Evolutionary conservation across 768 basidiomycete genomes (phyloP).

Genomic region (Leccinum broughii): DNA sequence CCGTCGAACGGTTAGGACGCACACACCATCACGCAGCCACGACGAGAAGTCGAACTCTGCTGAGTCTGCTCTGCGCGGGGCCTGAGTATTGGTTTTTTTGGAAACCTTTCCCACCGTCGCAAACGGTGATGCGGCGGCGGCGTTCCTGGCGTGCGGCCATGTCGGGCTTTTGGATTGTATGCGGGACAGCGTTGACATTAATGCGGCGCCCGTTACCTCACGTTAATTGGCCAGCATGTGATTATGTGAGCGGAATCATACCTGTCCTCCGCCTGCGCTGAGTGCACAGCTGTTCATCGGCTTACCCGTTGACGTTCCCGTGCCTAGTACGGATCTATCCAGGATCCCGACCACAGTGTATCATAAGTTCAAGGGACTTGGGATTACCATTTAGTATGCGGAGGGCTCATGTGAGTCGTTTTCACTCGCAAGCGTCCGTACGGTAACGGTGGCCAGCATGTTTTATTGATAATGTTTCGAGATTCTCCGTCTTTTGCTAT

Average conservation of each 20-base stretch:
- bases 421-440: constrained; percentile 6
- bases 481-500: background rate
- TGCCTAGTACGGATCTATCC: constrained; percentile 18
- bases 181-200: constrained; percentile 3
- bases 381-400: background rate
- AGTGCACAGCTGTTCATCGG: background rate
- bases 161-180: background rate
- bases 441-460: constrained; percentile 2
- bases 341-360: constrained; percentile 1
- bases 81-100: constrained; percentile 3
- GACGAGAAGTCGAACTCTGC: background rate
- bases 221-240: background rate
- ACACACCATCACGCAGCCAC: background rate
- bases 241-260: background rate
- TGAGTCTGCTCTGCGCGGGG: constrained; percentile 6
- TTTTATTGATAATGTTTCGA: constrained; percentile 3
- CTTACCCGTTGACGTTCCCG: background rate
- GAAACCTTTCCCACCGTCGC: constrained; percentile 1
- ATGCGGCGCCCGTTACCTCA: constrained; percentile 1
- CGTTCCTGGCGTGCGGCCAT: constrained; percentile 4
- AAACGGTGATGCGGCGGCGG: background rate
- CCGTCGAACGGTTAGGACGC: background rate
- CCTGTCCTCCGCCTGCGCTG: background rate
- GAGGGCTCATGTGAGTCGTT: background rate
- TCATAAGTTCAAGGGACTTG: background rate